A percentile compares a stretch with the other conserved stretches of the same genome.
Conservation (phyloP, 148 eudicot genomes). For the Euryodendron excelsum region DNA sequence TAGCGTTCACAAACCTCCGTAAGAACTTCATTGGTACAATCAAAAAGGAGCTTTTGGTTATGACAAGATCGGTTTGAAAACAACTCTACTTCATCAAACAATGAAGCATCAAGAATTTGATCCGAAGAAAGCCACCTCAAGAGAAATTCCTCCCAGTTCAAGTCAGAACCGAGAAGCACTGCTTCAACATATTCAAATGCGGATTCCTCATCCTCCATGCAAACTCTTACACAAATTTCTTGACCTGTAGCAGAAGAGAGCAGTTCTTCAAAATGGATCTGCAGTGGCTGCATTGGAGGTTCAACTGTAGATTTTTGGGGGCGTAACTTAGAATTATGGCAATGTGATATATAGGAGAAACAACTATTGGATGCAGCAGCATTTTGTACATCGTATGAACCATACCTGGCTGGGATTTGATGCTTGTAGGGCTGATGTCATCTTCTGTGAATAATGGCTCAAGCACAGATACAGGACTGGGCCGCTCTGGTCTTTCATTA, state of each 20-base stretch:
- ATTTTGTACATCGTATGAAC: slow-evolving; percentile 1
- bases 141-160: slow-evolving; percentile 76
- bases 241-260: slow-evolving; percentile 24
- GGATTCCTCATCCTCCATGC: slow-evolving; percentile 57
- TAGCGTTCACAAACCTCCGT: slow-evolving; percentile 53
- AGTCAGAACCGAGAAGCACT: slow-evolving; percentile 71
- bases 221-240: slow-evolving; percentile 24
- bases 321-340: slow-evolving; percentile 12
- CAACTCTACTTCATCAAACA: slow-evolving; percentile 77
- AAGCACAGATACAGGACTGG: slow-evolving; percentile 92
- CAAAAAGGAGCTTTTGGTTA: slow-evolving; percentile 86
- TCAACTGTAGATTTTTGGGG: slow-evolving; percentile 36
- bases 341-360: not conserved
- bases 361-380: not conserved
- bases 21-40: slow-evolving; percentile 69
- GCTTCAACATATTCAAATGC: slow-evolving; percentile 76
- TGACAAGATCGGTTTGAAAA: slow-evolving; percentile 63
- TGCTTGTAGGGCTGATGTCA: slow-evolving; percentile 65
- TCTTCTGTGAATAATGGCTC: slow-evolving; percentile 70
- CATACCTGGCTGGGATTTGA: slow-evolving; percentile 47
- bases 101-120: slow-evolving; percentile 62
- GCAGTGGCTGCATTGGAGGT: slow-evolving; percentile 52
- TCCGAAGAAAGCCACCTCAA: slow-evolving; percentile 55
- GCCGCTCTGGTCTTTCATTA: slow-evolving; percentile 49
- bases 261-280: slow-evolving; percentile 60